Evolutionary conservation across 2,329 filamentous ascomycete genomes (phyloP), one percentile per base, ranked within the genome.

Genomic region (Endoconidiophora laricicola): DNA sequence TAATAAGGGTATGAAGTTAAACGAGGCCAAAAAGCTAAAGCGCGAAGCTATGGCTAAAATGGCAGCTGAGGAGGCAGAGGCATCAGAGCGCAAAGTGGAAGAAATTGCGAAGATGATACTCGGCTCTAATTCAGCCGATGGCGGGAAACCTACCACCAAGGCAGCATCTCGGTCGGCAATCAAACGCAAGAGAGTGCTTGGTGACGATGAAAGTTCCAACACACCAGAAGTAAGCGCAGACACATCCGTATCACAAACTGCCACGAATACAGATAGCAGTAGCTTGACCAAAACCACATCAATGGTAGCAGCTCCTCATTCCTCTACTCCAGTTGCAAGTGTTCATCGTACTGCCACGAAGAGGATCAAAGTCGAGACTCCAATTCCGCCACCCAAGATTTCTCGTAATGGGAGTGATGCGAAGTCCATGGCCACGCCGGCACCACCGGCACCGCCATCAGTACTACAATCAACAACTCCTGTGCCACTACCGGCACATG

Each of bases 1-100:
- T 59, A 83, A 86, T 61, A 73, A 81, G 47, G 82, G 83, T 6
- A 83, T 86, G 78, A 81, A 83, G 59, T 69, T 86, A 22, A 86
- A 86, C 59, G 81, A 85, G 57, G 79, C 83, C 2, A 86, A 85
- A 63, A 84, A 83, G 60, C 65, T 81, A 9, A 85, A 85, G 64
- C 69, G 77, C 49, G 78, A 84, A 61, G 74, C 76, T 4, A 64
- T 79, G 55, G 76, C 74, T 10, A 76, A 76, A 56, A 67, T 72
- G 56, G 77, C 77, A 1, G 76, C 74, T 1, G 74, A 79, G 54
- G 77, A 80, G 58, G 77, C 76, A 14, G 73, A 76, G 58, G 71
- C 74, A 56, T 73, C 73, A 6, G 71, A 69, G 14, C 66, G 70
- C 14, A 74, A 73, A 58, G 69, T 75, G 65, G 63, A 65, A 6